These are phyloP conservation scores for Linanthus parryae DNA, from an alignment of 148 eudicot genomes.

Conservation along the genomic window DNA sequence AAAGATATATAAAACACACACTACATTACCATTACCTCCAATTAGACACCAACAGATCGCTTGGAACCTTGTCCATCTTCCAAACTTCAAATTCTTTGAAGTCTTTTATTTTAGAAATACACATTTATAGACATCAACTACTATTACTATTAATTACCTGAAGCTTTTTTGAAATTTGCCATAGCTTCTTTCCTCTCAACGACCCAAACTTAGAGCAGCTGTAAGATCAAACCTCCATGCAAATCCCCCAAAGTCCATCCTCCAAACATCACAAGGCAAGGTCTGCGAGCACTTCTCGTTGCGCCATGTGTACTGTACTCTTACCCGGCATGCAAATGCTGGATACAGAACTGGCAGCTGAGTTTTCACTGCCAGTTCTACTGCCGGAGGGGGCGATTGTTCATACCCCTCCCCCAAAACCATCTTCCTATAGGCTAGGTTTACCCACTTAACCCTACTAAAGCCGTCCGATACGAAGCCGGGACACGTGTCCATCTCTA, in stretches of 20 bases:
- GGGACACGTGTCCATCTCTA: constrained; percentile 50
- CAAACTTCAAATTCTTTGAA: too few relatives aligned
- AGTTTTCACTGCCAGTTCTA: constrained; percentile 31
- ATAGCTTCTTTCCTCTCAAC: too few relatives aligned
- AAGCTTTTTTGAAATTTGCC: too few relatives aligned
- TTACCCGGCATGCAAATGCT: constrained; percentile 49
- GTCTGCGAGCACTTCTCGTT: constrained; percentile 16
- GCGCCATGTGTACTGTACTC: constrained; percentile 20
- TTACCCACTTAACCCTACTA: constrained; percentile 38
- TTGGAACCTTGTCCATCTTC: too few relatives aligned
- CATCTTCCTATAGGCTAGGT: constrained; percentile 38
- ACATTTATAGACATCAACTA: too few relatives aligned
- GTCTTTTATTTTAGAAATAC: too few relatives aligned
- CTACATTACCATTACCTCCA: too few relatives aligned
- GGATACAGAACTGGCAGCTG: constrained; percentile 20
- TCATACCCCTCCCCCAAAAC: constrained; percentile 10
- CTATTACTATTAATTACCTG: too few relatives aligned
- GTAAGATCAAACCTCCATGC: constrained; percentile 35
- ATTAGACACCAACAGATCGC: too few relatives aligned
- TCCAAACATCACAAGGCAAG: constrained; percentile 35
- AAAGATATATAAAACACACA: too few relatives aligned
- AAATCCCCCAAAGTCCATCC: constrained; percentile 27
- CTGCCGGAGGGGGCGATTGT: too few relatives aligned
- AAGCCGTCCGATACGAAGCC: constrained; percentile 34
- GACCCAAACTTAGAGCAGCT: constrained; percentile 28